A percentile compares a stretch with the other conserved stretches of the same genome.
phyloP scores from a whole-genome alignment of 352 stramenopile genomes.

The Globisporangium uncinulatum region DNA sequence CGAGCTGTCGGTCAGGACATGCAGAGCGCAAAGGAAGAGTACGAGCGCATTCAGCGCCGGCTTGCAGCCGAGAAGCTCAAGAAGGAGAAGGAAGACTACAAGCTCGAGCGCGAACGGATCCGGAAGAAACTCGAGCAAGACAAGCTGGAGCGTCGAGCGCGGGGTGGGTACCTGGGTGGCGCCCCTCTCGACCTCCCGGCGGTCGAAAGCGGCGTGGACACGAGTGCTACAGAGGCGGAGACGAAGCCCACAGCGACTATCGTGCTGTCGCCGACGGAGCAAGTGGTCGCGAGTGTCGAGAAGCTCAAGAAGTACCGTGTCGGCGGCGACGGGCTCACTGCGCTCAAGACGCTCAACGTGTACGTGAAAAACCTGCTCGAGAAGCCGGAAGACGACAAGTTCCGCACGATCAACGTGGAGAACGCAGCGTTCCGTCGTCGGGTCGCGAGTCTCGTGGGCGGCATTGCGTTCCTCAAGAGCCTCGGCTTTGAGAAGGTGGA shows the following conservation, averaged over 20 bases:
- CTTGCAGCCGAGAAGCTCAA: slow-evolving; percentile 79
- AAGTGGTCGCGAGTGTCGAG: slow-evolving; percentile 65
- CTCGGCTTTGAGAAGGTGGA: slow-evolving; percentile 89
- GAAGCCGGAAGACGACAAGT: slow-evolving; percentile 88
- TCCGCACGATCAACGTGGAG: slow-evolving; percentile 87
- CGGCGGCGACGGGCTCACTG: slow-evolving; percentile 69
- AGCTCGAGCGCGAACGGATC: slow-evolving; percentile 85
- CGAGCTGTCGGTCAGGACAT: slow-evolving; percentile 74
- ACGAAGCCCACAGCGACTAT: slow-evolving; percentile 33
- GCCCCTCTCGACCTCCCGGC: slow-evolving; percentile 51
- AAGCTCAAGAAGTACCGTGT: slow-evolving; percentile 86
- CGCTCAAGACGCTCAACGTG: slow-evolving; percentile 80
- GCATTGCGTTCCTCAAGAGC: slow-evolving; percentile 78
- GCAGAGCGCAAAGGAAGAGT: slow-evolving; percentile 72
- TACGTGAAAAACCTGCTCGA: slow-evolving; percentile 87
- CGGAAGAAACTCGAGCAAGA: slow-evolving; percentile 88
- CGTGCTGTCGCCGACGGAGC: slow-evolving; percentile 49
- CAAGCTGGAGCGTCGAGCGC: slow-evolving; percentile 84
- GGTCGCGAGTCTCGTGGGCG: slow-evolving; percentile 78
- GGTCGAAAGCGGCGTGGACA: slow-evolving; percentile 14
- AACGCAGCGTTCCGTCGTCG: slow-evolving; percentile 89
- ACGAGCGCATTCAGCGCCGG: slow-evolving; percentile 74
- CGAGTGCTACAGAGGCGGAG: slow-evolving; percentile 18
- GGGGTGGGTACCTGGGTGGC: slow-evolving; percentile 74
- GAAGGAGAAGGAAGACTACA: slow-evolving; percentile 87